Conservation (phyloP, 768 basidiomycete species). For the Leccinum subtestaceum region DNA sequence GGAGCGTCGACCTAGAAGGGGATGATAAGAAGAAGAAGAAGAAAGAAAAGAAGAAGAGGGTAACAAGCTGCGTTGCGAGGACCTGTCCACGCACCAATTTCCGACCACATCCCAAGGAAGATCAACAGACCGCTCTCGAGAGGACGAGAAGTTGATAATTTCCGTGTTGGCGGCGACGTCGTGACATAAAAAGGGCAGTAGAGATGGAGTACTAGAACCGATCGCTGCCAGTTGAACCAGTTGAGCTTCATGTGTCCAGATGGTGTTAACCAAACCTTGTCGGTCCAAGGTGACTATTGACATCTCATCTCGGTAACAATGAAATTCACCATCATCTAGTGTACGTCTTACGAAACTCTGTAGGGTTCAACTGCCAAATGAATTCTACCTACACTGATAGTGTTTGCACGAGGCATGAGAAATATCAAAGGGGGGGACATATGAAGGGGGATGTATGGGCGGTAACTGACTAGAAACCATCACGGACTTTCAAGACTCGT, state of each 20-base stretch:
- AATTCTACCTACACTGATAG: slow-evolving; percentile 6
- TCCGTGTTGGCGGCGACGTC: slow-evolving; percentile 55
- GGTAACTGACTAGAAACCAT: slow-evolving; percentile 14
- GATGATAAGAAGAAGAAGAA: background rate
- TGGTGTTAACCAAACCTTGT: background rate
- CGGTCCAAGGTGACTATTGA: background rate
- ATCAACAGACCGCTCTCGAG: slow-evolving; percentile 19
- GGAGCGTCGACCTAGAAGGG: slow-evolving; percentile 40
- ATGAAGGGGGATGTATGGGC: slow-evolving; percentile 10
- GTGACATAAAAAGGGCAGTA: slow-evolving; percentile 25
- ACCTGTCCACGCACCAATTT: slow-evolving; percentile 27
- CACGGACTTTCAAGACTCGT: slow-evolving; percentile 26
- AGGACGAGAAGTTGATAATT: slow-evolving; percentile 54
- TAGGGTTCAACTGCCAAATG: slow-evolving; percentile 5
- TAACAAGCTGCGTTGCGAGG: background rate
- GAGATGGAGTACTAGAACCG: slow-evolving; percentile 8
- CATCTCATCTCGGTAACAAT: slow-evolving; percentile 16
- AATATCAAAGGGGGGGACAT: background rate
- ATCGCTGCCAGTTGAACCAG: slow-evolving; percentile 9
- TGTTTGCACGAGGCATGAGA: slow-evolving; percentile 13
- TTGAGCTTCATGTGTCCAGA: slow-evolving; percentile 15
- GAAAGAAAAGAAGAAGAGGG: background rate
- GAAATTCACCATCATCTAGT: slow-evolving; percentile 8
- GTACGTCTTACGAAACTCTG: slow-evolving; percentile 6
- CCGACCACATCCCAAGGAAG: slow-evolving; percentile 20